Evolutionary conservation across 306 rosid genomes (phyloP).

Genomic region (Prosopis cineraria): DNA sequence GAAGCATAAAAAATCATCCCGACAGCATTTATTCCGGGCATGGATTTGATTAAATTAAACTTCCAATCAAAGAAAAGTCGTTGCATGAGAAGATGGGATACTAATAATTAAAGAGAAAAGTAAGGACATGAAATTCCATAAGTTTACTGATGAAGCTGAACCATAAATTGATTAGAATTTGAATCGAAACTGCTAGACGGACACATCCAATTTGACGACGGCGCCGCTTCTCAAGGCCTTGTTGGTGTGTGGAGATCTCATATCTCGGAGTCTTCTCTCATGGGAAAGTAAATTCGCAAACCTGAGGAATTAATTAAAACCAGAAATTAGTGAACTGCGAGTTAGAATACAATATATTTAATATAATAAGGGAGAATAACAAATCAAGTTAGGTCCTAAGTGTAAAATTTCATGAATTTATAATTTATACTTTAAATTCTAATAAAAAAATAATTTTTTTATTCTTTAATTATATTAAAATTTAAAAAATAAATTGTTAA

Average conservation of each 20-base stretch:
- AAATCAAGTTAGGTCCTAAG: too few relatives aligned
- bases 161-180: background rate
- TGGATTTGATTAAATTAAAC: background rate
- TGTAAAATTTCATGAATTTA: too few relatives aligned
- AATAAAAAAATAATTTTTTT: too few relatives aligned
- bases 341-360: too few relatives aligned
- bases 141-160: background rate
- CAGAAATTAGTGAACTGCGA: background rate
- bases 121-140: background rate
- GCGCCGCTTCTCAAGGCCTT: background rate
- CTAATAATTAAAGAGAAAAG: background rate
- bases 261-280: constrained; percentile 54
- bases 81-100: background rate
- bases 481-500: too few relatives aligned
- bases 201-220: background rate
- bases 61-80: background rate
- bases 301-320: constrained; percentile 29
- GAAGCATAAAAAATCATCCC: background rate
- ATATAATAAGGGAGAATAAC: too few relatives aligned
- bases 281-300: constrained; percentile 53
- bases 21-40: too few relatives aligned
- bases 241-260: constrained; percentile 47
- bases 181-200: background rate
- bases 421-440: too few relatives aligned
- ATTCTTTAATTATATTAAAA: too few relatives aligned